A percentile compares a stretch with the other conserved stretches of the same genome.
Conservation (phyloP, 805 yeast genomes). For the Tetrapisispora fleetii region DNA sequence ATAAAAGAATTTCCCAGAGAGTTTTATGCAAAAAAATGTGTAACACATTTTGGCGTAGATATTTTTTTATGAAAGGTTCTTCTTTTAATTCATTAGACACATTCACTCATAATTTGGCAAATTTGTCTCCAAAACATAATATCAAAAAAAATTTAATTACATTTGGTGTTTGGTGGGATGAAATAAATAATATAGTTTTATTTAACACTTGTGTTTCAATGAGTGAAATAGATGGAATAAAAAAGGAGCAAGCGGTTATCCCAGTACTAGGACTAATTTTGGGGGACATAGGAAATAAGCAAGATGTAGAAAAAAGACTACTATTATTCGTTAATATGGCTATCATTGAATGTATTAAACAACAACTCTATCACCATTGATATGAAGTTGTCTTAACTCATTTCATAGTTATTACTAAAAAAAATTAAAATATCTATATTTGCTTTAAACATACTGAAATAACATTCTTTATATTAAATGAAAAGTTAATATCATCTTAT, state of each 20-base stretch:
- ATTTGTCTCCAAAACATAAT: not conserved
- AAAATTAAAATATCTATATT: no score
- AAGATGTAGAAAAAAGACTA: slow-evolving; percentile 8
- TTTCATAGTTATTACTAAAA: no score
- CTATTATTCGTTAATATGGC: slow-evolving; percentile 17
- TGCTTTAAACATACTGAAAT: no score
- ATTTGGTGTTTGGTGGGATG: slow-evolving; percentile 18
- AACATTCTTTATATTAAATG: not conserved
- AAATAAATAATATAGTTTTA: slow-evolving; percentile 14
- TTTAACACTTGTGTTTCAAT: slow-evolving; percentile 10
- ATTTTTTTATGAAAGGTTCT: slow-evolving; percentile 9
- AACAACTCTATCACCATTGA: slow-evolving; percentile 3
- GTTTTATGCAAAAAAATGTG: slow-evolving; percentile 4
- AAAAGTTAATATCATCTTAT: not conserved
- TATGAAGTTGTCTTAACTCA: not conserved
- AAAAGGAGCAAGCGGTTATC: not conserved
- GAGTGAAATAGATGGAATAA: no score
- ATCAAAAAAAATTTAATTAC: not conserved
- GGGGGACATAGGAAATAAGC: slow-evolving; percentile 5
- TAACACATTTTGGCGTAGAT: slow-evolving; percentile 7
- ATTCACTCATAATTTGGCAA: not conserved
- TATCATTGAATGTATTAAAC: slow-evolving; percentile 12
- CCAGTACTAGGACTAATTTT: slow-evolving; percentile 10
- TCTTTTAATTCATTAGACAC: slow-evolving; percentile 4
- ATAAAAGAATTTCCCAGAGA: slow-evolving; percentile 5